Evolutionary conservation across 2,329 filamentous ascomycete species (phyloP).

Genomic region (Ploettnerulaceae sp.): DNA sequence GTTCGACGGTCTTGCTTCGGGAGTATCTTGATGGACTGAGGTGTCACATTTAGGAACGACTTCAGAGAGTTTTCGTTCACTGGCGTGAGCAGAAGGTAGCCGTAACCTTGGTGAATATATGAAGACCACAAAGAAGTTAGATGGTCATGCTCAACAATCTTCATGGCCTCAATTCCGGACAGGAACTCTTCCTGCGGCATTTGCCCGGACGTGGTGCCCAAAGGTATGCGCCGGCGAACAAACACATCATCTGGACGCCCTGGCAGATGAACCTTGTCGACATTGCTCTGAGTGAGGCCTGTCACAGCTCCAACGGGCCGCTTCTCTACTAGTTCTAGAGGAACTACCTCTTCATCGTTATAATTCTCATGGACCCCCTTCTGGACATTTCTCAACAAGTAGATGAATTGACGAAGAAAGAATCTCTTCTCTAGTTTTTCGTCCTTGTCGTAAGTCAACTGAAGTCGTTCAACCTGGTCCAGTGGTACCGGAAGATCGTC

Average conservation of each 20-base stretch:
- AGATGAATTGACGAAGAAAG: slow-evolving; percentile 65
- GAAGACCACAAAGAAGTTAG: slow-evolving; percentile 67
- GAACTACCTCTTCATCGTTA: slow-evolving; percentile 62
- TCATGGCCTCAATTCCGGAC: slow-evolving; percentile 55
- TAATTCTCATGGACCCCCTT: slow-evolving; percentile 60
- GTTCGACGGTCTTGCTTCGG: slow-evolving; percentile 54
- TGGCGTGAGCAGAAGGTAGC: slow-evolving; percentile 63
- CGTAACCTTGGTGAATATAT: slow-evolving; percentile 58
- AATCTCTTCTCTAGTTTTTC: slow-evolving; percentile 63
- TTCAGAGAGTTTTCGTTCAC: slow-evolving; percentile 62
- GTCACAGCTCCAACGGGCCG: slow-evolving; percentile 41
- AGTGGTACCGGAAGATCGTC: slow-evolving; percentile 65
- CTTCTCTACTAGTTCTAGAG: slow-evolving; percentile 61
- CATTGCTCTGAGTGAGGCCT: slow-evolving; percentile 37
- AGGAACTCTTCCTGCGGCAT: slow-evolving; percentile 52
- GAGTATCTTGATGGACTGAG: slow-evolving; percentile 57
- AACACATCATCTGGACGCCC: slow-evolving; percentile 54
- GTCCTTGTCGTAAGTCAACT: slow-evolving; percentile 54
- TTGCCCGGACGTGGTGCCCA: slow-evolving; percentile 43
- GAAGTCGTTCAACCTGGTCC: slow-evolving; percentile 60
- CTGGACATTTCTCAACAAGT: slow-evolving; percentile 59
- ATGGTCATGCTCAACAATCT: slow-evolving; percentile 59
- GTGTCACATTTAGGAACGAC: slow-evolving; percentile 60
- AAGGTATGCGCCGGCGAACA: slow-evolving; percentile 51
- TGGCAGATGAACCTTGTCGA: slow-evolving; percentile 60